Evolutionary conservation across 371 early-diverging fungal species (phyloP), one percentile per base, ranked within the genome.

Genomic region (Mucor velutinosus): DNA sequence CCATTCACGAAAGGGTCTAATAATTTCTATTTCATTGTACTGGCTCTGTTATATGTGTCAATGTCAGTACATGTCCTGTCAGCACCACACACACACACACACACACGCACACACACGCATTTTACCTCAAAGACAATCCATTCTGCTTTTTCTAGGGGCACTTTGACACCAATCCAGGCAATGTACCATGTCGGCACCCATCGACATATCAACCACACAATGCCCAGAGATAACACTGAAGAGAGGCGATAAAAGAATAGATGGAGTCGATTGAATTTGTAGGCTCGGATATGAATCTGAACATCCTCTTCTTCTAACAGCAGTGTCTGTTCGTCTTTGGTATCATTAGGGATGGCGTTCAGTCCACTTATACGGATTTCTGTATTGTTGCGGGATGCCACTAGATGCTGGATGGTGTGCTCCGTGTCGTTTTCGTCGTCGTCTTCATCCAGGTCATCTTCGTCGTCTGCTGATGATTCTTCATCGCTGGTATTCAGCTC

Each of bases 131-230:
- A 83, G 10, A 89, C 87, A 6, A 95, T 81, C 74, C 86, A 85
- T 37, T 86, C 84, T 4, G 96, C 96, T 15, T 86, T 79, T 49
- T 80, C 80, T 56, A 97, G 77, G 10, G 80, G 74, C 39, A 86
- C 90, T 7, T 67, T 74, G 5, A 61, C 58, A 27, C 91, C 92
- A 0, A 88, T 88, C 80, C 89, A 88, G 17, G 75, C 64, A 37
- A 95, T 76, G 80, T 90, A 91, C 77, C 90, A 81, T 29, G 72
- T 73, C 23, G 96, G 94, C 63, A 95, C 77, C 97, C 97, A 97
- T 43, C 95, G 87, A 65, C 88, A 90, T 4, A 94, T 49, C 12
- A 97, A 79, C 71, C 89, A 92, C 3, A 91, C 68, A 15, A 93
- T 43, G 3, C 97, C 97, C 4, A 81, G 75, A 1, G 94, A 86